Evolutionary conservation across 441 rosid species (phyloP), one percentile per base, ranked within the genome.

Genomic region (Flueggea neowawraea): DNA sequence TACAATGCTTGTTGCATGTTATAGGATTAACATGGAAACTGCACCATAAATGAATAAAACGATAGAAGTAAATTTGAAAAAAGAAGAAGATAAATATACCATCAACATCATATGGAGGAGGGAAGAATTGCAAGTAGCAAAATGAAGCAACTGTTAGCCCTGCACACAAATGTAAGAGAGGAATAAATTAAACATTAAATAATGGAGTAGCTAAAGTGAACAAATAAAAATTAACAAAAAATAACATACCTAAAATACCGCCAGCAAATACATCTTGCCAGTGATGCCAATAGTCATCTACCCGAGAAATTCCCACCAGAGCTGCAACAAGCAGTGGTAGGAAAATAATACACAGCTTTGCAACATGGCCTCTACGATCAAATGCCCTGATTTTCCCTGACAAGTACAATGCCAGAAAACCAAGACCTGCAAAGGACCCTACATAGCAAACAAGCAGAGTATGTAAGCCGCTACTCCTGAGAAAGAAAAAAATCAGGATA

Each of bases 221-320:
- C 7, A 2, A 39, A 11, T 52, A 44, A 31, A 55, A 11, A 61
- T 36, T 36, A 33, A 0, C 0, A 31, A 15, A 52, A 58, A 33
- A 6, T 3, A 55, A 67, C 66, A 44, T 54, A 90, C 97, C 98
- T 72, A 88, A 59, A 66, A 90, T 69, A 52, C 84, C 95, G 52
- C 97, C 95, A 49, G 87, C 82, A 61, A 88, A 88, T 31, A 93
- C 93, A 78, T 93, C 97, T 74, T 87, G 88, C 98, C 95, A 93
- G 55, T 93, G 98, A 80, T 93, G 98, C 98, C 96, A 88, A 71
- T 93, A 93, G 76, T 93, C 97, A 73, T 93, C 97, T 15, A 93
- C 90, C 49, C 96, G 79, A 41, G 98, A 93, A 69, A 93, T 71
- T 52, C 85, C 96, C 15, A 93, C 80, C 49, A 90, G 71, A 31